Conservation (phyloP, 768 basidiomycete genomes). For the Boletus barrowsii region DNA sequence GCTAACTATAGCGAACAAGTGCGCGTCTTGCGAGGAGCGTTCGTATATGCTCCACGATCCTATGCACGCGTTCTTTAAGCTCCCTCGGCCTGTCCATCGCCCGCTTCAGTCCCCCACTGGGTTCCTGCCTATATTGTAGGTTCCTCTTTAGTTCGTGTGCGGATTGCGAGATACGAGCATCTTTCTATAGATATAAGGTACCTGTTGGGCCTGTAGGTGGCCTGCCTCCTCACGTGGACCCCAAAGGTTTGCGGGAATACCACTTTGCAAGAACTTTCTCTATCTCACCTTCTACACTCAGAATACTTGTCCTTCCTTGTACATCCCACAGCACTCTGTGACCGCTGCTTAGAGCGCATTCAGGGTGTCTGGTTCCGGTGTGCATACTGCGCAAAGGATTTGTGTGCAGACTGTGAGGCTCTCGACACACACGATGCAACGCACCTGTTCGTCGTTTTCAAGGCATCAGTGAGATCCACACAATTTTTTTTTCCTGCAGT, state of each 20-base stretch:
- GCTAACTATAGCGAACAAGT: constrained; percentile 43
- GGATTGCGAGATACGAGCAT: constrained; percentile 4
- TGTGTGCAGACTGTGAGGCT: constrained; percentile 82
- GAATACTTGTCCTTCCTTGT: constrained; percentile 60
- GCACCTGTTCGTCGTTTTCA: constrained; percentile 87
- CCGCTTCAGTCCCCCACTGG: constrained; percentile 53
- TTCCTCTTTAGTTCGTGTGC: neutral
- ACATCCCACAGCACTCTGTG: constrained; percentile 75
- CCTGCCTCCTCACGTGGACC: constrained; percentile 39
- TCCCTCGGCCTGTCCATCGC: constrained; percentile 73
- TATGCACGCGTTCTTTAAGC: constrained; percentile 83
- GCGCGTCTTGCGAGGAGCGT: constrained; percentile 70
- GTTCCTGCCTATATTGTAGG: constrained; percentile 69
- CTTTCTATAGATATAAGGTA: constrained; percentile 52
- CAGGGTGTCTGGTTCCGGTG: constrained; percentile 91
- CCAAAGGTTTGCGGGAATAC: constrained; percentile 47
- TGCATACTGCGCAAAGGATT: constrained; percentile 80
- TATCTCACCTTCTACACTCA: constrained; percentile 25
- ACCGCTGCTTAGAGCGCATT: constrained; percentile 80
- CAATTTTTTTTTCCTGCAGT: neutral
- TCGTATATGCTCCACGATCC: constrained; percentile 83
- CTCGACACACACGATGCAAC: constrained; percentile 79
- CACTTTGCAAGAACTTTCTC: neutral
- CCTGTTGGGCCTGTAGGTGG: constrained; percentile 57
- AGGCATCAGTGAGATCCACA: constrained; percentile 58